Percentiles rank a stretch among this genome's conserved stretches.
Conservation (phyloP, 1,284 basidiomycete species). For the Athelia psychrophila region DNA sequence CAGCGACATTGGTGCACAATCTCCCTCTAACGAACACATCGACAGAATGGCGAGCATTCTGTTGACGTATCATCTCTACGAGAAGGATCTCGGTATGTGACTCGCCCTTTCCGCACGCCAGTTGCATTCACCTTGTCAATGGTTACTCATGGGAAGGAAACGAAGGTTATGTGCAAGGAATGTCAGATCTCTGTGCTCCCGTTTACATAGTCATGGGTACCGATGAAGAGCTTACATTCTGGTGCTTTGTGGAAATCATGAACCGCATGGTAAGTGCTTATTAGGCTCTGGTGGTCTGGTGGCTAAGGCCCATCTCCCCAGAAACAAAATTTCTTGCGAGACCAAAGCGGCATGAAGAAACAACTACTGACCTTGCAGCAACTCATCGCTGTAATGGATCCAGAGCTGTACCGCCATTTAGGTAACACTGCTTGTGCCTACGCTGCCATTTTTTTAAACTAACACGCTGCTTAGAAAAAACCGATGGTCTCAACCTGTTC, state of each 20-base stretch:
- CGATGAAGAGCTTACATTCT: constrained; percentile 90
- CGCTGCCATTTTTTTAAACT: constrained; percentile 1
- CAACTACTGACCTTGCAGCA: constrained; percentile 90
- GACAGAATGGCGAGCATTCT: constrained; percentile 78
- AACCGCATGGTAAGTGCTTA: constrained; percentile 77
- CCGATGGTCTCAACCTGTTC: constrained; percentile 92
- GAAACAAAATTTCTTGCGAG: constrained; percentile 94
- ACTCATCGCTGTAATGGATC: constrained; percentile 91
- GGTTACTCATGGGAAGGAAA: constrained; percentile 16
- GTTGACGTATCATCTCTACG: constrained; percentile 91
- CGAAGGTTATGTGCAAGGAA: constrained; percentile 89
- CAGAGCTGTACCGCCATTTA: constrained; percentile 86
- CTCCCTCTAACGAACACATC: constrained; percentile 85
- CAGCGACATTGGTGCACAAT: constrained; percentile 75
- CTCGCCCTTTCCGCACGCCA: constrained; percentile 21
- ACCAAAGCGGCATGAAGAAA: constrained; percentile 97
- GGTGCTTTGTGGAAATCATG: constrained; percentile 96
- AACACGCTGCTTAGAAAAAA: constrained; percentile 61
- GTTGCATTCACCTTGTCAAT: constrained; percentile 5
- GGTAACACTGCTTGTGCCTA: constrained; percentile 36
- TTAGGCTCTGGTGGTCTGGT: background rate
- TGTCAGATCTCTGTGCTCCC: constrained; percentile 96
- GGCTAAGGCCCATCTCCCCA: constrained; percentile 27
- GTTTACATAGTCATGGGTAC: constrained; percentile 90
- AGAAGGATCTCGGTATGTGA: constrained; percentile 79